phyloP scores from a whole-genome alignment of 2,329 filamentous ascomycete species.

The Claviceps digitariae region DNA sequence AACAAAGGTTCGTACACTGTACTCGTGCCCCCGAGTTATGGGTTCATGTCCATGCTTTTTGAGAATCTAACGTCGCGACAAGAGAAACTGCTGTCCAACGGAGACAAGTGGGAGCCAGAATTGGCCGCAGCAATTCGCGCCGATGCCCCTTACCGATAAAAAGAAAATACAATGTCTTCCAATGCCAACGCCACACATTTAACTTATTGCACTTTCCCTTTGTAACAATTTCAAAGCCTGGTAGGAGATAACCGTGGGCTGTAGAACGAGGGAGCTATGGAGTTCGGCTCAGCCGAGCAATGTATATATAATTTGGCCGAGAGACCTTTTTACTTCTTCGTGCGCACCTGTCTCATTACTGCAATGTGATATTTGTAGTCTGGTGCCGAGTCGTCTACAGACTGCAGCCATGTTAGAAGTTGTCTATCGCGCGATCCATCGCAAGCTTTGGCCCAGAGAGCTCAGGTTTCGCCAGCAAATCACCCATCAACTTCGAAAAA shows the following conservation, averaged over 20 bases:
- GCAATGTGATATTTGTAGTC: background rate
- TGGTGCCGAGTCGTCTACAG: background rate
- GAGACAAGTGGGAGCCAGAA: constrained; percentile 97
- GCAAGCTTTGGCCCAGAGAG: no score
- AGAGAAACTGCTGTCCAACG: constrained; percentile 78
- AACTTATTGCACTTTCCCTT: background rate
- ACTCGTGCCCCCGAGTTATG: no score
- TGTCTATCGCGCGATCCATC: no score
- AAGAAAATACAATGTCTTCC: background rate
- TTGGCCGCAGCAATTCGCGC: constrained; percentile 83
- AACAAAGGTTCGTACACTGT: constrained; percentile 55
- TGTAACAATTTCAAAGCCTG: background rate
- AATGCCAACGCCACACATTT: background rate
- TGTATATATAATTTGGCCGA: background rate
- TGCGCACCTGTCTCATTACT: background rate
- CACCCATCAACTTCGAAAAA: background rate
- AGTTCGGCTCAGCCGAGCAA: background rate
- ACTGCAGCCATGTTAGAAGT: background rate
- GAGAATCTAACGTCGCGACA: constrained; percentile 17
- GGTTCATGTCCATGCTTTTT: background rate
- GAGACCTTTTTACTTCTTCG: background rate
- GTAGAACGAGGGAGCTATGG: background rate
- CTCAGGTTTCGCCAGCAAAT: no score
- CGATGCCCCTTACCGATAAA: constrained; percentile 78
- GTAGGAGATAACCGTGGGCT: background rate